phyloP scores from a whole-genome alignment of 352 stramenopile species.

The Phytophthora citricola region DNA sequence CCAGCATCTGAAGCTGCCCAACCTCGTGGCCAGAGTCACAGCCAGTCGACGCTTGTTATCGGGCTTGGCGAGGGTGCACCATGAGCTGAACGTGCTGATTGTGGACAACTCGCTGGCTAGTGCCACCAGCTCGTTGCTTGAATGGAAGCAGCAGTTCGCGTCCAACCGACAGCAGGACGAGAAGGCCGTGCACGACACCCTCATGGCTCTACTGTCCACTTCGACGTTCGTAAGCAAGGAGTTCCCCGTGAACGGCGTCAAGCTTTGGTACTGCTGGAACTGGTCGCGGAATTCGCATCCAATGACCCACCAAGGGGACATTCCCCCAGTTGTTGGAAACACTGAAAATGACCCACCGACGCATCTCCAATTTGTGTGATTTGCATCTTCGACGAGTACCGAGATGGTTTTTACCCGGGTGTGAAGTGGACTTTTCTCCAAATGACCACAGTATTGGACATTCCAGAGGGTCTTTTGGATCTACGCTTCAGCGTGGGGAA shows the following conservation, averaged over 20 bases:
- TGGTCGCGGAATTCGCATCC: conserved; percentile 56
- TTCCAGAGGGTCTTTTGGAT: conserved; percentile 48
- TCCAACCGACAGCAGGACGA: conserved; percentile 64
- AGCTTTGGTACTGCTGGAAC: conserved; percentile 61
- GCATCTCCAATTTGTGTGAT: conserved; percentile 55
- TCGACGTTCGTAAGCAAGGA: conserved; percentile 68
- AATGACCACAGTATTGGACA: conserved; percentile 40
- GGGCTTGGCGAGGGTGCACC: conserved; percentile 41
- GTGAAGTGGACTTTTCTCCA: conserved; percentile 60
- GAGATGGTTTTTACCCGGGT: conserved; percentile 61
- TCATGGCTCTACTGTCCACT: conserved; percentile 54
- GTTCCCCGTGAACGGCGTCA: conserved; percentile 57
- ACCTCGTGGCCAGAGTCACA: conserved; percentile 43
- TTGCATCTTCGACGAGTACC: conserved; percentile 62
- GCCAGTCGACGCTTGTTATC: conserved; percentile 58
- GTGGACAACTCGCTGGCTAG: conserved; percentile 38
- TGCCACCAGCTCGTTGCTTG: conserved; percentile 37
- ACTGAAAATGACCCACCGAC: conserved; percentile 69
- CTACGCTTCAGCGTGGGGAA: conserved; percentile 61
- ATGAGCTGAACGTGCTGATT: conserved; percentile 49
- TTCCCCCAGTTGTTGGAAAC: conserved; percentile 64
- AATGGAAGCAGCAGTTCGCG: conserved; percentile 59
- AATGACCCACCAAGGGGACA: conserved; percentile 44
- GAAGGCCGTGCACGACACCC: conserved; percentile 59
- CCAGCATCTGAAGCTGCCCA: conserved; percentile 49